A percentile compares a stretch with the other conserved stretches of the same genome.
Conservation (phyloP, 495 filamentous ascomycete genomes). For the Aspergillus biplanus region DNA sequence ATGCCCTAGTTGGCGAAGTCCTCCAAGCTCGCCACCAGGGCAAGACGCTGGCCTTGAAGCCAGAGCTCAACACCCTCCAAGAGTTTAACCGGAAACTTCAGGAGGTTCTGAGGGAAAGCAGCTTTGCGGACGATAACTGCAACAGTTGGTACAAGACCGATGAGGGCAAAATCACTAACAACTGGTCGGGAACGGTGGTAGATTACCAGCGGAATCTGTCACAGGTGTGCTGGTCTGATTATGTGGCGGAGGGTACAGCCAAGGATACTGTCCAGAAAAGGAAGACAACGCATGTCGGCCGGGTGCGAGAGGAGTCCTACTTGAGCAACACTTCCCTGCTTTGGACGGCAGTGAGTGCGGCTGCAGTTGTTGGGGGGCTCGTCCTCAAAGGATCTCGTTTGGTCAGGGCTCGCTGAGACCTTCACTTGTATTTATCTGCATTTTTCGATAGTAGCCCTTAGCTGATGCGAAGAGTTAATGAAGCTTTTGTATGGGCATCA, state of each 20-base stretch:
- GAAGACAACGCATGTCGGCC: constrained; percentile 39
- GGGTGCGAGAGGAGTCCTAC: constrained; percentile 34
- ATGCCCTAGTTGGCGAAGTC: constrained; percentile 44
- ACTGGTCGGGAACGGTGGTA: constrained; percentile 56
- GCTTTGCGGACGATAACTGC: constrained; percentile 58
- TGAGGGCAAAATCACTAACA: constrained; percentile 58
- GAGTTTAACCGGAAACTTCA: constrained; percentile 54
- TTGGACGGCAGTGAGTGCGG: constrained; percentile 8
- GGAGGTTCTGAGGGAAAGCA: constrained; percentile 37
- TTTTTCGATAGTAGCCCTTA: no score
- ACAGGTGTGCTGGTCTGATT: constrained; percentile 53
- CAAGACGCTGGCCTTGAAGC: constrained; percentile 41
- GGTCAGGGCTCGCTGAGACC: constrained; percentile 9
- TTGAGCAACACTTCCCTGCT: constrained; percentile 11
- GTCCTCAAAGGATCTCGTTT: constrained; percentile 7
- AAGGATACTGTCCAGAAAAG: constrained; percentile 33
- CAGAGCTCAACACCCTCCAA: constrained; percentile 36
- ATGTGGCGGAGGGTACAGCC: constrained; percentile 43
- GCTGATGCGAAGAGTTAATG: no score
- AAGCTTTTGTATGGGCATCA: background rate
- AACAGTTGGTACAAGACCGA: constrained; percentile 61
- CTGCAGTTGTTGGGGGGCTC: constrained; percentile 13
- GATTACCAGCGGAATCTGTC: constrained; percentile 52
- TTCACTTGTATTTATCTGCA: background rate
- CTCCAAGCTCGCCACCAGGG: constrained; percentile 41